A percentile compares a stretch with the other conserved stretches of the same genome.
Conservation (phyloP, 1,139 yeast genomes). For the Candida mesenterica region DNA sequence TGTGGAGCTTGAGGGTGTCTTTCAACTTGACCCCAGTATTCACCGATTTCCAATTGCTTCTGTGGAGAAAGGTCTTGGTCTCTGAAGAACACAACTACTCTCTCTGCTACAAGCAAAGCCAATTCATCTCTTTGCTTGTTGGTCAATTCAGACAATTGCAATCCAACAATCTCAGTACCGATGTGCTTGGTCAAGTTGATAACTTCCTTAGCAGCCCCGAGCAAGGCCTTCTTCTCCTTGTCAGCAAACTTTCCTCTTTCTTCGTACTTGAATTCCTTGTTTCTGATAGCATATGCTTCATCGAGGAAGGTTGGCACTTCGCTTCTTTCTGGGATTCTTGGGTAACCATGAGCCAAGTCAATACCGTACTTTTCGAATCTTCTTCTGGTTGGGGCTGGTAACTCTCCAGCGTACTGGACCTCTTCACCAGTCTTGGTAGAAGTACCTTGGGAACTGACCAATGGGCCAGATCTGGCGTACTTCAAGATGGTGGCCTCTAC, state of each 20-base stretch:
- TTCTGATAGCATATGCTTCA: slow-evolving; percentile 48
- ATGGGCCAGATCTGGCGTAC: slow-evolving; percentile 15
- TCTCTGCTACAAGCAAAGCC: slow-evolving; percentile 48
- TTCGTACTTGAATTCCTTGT: slow-evolving; percentile 41
- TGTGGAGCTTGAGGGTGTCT: slow-evolving; percentile 41
- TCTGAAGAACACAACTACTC: slow-evolving; percentile 48
- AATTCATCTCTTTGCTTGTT: slow-evolving; percentile 50
- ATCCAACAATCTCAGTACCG: slow-evolving; percentile 58
- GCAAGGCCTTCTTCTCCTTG: slow-evolving; percentile 51
- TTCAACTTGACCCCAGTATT: slow-evolving; percentile 38
- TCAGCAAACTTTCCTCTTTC: slow-evolving; percentile 52
- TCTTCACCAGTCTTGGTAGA: slow-evolving; percentile 9
- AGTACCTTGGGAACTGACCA: slow-evolving; percentile 17
- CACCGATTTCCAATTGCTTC: slow-evolving; percentile 43
- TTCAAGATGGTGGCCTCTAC: slow-evolving; percentile 15
- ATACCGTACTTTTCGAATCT: slow-evolving; percentile 36
- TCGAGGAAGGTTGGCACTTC: slow-evolving; percentile 49
- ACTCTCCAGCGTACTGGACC: slow-evolving; percentile 18
- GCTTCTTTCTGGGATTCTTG: slow-evolving; percentile 30
- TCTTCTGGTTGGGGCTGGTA: slow-evolving; percentile 36
- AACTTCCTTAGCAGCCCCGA: slow-evolving; percentile 53
- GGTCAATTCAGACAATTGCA: slow-evolving; percentile 47
- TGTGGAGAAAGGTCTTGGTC: slow-evolving; percentile 47
- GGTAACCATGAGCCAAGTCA: slow-evolving; percentile 44
- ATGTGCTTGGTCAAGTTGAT: slow-evolving; percentile 45